Conservation (phyloP, 139 green algal genomes). For the Volvox reticuliferus region DNA sequence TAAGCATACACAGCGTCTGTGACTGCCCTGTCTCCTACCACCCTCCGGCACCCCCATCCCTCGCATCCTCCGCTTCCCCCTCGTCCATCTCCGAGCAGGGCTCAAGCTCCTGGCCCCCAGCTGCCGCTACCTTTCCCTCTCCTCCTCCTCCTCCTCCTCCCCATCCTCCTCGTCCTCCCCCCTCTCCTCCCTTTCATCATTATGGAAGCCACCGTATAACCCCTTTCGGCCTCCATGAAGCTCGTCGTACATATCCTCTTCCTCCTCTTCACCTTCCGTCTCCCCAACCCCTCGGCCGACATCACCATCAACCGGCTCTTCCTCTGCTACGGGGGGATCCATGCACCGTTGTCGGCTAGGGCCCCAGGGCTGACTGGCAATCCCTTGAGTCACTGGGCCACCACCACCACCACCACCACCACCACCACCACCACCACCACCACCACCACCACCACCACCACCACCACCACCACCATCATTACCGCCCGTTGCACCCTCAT, state of each 20-base stretch:
- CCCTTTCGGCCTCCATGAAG: not conserved
- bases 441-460: too few species aligned
- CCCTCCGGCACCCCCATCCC: not conserved
- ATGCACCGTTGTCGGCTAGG: not conserved
- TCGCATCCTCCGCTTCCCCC: not conserved
- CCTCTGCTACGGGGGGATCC: not conserved
- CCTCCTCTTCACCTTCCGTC: not conserved
- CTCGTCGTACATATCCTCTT: constrained; percentile 18
- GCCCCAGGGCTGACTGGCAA: not conserved
- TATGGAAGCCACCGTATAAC: not conserved
- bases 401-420: not conserved
- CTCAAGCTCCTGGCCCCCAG: too few species aligned
- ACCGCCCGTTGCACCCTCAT: not conserved
- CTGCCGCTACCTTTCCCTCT: not conserved
- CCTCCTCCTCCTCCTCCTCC: not conserved
- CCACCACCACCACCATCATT: not conserved
- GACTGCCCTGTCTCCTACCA: too few species aligned
- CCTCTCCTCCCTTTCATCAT: constrained; percentile 13
- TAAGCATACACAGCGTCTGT: too few species aligned
- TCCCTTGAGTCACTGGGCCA: not conserved
- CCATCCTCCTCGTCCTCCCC: not conserved
- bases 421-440: not conserved
- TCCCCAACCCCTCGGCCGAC: not conserved
- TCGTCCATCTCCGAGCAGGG: not conserved
- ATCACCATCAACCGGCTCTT: not conserved